Conservation (phyloP, 768 basidiomycete species). For the Phylloporus rhodoxanthus region DNA sequence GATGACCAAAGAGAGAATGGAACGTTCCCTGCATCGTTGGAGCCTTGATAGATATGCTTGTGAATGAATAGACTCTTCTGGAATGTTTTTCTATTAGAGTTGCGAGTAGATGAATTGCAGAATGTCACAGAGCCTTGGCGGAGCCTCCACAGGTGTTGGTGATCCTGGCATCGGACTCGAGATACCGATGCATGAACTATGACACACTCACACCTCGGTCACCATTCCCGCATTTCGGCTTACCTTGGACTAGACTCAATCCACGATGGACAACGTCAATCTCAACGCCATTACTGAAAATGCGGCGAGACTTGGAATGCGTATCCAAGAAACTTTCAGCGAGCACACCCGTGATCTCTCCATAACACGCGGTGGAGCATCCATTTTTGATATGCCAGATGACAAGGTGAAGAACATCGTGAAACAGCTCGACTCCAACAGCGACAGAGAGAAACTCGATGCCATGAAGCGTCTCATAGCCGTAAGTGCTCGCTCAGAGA, state of each 20-base stretch:
- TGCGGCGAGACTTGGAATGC: conserved; percentile 76
- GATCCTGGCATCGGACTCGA: too few relatives aligned
- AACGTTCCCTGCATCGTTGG: conserved; percentile 87
- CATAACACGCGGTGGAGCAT: conserved; percentile 48
- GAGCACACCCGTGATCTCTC: conserved; percentile 74
- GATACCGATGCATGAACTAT: conserved; percentile 6
- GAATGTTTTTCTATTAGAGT: neutral
- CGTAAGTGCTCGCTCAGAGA: conserved; percentile 42
- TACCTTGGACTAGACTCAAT: conserved; percentile 1
- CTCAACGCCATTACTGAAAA: conserved; percentile 59
- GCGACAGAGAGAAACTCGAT: conserved; percentile 87
- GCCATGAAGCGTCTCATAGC: conserved; percentile 94
- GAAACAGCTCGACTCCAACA: conserved; percentile 81
- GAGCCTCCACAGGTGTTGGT: neutral
- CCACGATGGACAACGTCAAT: conserved; percentile 31
- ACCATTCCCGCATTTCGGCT: neutral
- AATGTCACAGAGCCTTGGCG: neutral
- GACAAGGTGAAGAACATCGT: conserved; percentile 80
- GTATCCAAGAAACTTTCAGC: conserved; percentile 76
- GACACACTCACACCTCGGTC: neutral
- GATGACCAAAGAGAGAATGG: conserved; percentile 94
- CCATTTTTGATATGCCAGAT: conserved; percentile 63
- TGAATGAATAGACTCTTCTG: conserved; percentile 12
- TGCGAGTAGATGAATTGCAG: neutral
- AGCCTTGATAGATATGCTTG: conserved; percentile 45